These are phyloP conservation scores for Paramecium tetraurelia DNA, from an alignment of 73 alveolate species.

Conservation along the genomic window DNA sequence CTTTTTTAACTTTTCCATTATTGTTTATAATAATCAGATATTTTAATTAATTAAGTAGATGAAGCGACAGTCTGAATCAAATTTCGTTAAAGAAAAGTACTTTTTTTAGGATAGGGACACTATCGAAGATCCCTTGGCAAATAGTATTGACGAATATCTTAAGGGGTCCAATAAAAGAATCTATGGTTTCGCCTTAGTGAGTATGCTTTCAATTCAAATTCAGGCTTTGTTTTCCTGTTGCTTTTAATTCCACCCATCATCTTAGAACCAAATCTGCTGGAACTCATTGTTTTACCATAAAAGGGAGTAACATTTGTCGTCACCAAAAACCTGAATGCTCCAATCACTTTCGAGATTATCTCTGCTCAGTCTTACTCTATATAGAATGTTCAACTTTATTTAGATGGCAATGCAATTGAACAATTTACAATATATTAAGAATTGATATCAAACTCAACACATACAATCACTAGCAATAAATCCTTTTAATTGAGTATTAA, in stretches of 20 bases:
- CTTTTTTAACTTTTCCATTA: neutral
- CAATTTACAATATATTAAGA: neutral
- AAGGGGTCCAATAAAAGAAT: neutral
- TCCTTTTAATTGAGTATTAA: neutral
- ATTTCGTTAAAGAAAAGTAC: neutral
- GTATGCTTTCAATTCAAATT: neutral
- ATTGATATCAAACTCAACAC: neutral
- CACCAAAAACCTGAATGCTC: neutral
- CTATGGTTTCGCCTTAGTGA: neutral
- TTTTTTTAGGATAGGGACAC: neutral
- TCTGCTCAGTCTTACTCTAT: neutral
- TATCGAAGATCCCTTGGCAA: neutral
- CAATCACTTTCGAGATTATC: neutral
- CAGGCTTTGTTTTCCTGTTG: neutral
- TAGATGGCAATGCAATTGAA: neutral
- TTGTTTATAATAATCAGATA: neutral
- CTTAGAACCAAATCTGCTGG: neutral
- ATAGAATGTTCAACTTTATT: neutral
- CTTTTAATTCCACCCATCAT: neutral
- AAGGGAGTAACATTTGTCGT: neutral
- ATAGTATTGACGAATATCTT: neutral
- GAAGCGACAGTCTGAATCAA: neutral
- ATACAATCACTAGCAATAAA: neutral
- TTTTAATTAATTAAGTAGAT: neutral
- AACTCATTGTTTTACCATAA: neutral